These are phyloP conservation scores for Turnera subulata DNA, from an alignment of 345 rosid species.

Conservation along the genomic window DNA sequence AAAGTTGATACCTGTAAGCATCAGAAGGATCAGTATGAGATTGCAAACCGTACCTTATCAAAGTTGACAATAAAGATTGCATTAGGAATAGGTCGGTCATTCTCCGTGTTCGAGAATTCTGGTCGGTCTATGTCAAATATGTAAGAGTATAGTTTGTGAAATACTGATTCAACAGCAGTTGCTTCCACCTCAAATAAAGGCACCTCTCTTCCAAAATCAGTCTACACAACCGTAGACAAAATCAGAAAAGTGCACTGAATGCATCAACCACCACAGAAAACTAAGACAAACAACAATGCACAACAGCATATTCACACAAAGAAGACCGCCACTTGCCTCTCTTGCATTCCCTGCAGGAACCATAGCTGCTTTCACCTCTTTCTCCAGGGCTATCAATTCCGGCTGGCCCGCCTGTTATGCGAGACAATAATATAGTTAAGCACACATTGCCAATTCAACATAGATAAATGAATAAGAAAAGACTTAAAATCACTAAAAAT, in stretches of 20 bases:
- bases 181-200: slow-evolving; percentile 94
- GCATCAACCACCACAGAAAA: neutral
- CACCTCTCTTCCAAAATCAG: slow-evolving; percentile 89
- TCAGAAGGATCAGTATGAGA: neutral
- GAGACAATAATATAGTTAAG: neutral
- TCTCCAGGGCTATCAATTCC: slow-evolving; percentile 84
- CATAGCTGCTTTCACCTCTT: slow-evolving; percentile 76
- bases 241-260: neutral
- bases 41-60: slow-evolving; percentile 66
- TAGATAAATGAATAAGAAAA: neutral
- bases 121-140: slow-evolving; percentile 66
- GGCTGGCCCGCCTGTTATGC: slow-evolving; percentile 70
- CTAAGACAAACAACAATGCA: neutral
- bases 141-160: slow-evolving; percentile 70
- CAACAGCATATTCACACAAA: neutral
- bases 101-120: slow-evolving; percentile 43
- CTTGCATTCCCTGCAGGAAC: slow-evolving; percentile 82
- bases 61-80: slow-evolving; percentile 88
- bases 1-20: neutral
- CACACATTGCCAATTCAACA: neutral
- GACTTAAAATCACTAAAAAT: no score
- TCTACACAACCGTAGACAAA: slow-evolving; percentile 29
- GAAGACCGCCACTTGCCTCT: slow-evolving; percentile 45
- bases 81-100: slow-evolving; percentile 76
- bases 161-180: slow-evolving; percentile 65